Evolutionary conservation across 345 rosid genomes (phyloP), one percentile per base, ranked within the genome.

Genomic region (Passiflora organensis): DNA sequence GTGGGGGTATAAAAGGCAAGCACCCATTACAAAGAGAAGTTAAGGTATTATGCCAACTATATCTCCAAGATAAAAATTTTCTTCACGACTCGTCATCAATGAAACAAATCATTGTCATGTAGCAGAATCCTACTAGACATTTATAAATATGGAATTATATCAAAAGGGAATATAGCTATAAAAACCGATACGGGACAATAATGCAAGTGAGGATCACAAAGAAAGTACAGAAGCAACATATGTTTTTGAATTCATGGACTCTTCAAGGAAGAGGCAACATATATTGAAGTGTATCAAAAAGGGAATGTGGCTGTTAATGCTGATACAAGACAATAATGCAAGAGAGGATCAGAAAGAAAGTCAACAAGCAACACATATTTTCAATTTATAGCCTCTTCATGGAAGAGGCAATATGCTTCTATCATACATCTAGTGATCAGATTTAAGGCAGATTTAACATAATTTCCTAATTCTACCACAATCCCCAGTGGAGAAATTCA

Each of bases 351-450:
- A 13, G 0, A 42, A 18, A 16, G 24, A 15, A 51, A 28, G n/a
- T 47, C 18, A 16, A 51, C 19, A 20, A 65, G 58, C 13, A 28
- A 11, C 34, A 37, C 52, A 60, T 21, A 32, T 3, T 60, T 65
- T 55, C 55, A 48, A 55, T 62, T 61, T 59, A 68, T 51, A 51
- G 38, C 28, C 56, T 55, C 49, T 43, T 70, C 12, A 60, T 42
- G 18, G 21, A 52, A 28, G 43, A 43, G 52, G 52, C 23, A 22
- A 46, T 43, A 20, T 53, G 53, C 39, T n/a, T n/a, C n/a, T 23
- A 39, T 71, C 55, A 54, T 51, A 59, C 56, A 64, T 52, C 50
- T 23, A 60, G 37, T 23, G 43, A 66, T 28, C 47, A 44, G 16
- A 42, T 17, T 48, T 16, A 28, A 58, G 65, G 51, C 37, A 34